Conservation (phyloP, 192 early-diverging fungal species). For the Podila epigama region DNA sequence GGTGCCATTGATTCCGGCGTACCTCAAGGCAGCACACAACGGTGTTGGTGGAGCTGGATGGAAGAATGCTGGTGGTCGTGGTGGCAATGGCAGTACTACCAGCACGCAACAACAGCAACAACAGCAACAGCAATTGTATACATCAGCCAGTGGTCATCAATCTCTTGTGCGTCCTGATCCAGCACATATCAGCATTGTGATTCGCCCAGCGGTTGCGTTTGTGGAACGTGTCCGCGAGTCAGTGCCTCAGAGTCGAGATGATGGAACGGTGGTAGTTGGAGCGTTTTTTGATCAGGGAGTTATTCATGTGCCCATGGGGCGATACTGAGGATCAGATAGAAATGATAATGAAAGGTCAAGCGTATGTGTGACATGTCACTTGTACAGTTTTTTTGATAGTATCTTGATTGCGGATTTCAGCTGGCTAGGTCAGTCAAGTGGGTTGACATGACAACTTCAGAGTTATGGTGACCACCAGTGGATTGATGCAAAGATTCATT, state of each 20-base stretch:
- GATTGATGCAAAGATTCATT: too few species aligned
- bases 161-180: slow-evolving; percentile 37
- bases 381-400: too few species aligned
- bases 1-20: slow-evolving; percentile 37
- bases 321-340: slow-evolving; percentile 7
- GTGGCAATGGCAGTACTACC: slow-evolving; percentile 1
- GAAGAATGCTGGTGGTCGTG: slow-evolving; percentile 20
- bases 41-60: slow-evolving; percentile 15
- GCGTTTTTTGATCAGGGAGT: slow-evolving; percentile 49
- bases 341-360: too few species aligned
- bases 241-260: slow-evolving; percentile 43
- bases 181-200: slow-evolving; percentile 45
- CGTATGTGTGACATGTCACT: too few species aligned
- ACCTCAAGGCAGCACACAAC: slow-evolving; percentile 36
- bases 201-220: slow-evolving; percentile 43
- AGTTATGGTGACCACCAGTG: too few species aligned
- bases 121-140: slow-evolving; percentile 31
- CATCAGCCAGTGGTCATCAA: slow-evolving; percentile 41
- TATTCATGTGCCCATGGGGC: slow-evolving; percentile 46
- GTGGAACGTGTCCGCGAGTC: slow-evolving; percentile 35
- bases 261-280: slow-evolving; percentile 45
- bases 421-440: too few species aligned
- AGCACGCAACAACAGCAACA: too few species aligned
- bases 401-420: too few species aligned
- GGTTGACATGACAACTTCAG: too few species aligned